Conservation (phyloP, 805 yeast species). For the Dipodascopsis uninucleata region DNA sequence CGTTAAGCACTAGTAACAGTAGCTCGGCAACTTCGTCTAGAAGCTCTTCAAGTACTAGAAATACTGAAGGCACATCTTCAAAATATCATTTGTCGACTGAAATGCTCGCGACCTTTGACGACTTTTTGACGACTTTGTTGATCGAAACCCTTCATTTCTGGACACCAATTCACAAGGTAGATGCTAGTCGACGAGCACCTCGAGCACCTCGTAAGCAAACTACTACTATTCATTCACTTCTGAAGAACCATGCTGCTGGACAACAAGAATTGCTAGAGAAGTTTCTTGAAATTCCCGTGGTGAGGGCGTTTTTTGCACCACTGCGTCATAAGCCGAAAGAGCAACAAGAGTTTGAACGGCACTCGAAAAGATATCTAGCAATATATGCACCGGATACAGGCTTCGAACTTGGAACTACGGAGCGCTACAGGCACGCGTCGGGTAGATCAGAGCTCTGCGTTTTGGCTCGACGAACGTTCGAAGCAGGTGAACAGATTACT, state of each 20-base stretch:
- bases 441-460: slow-evolving; percentile 41
- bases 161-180: slow-evolving; percentile 22
- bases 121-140: slow-evolving; percentile 19
- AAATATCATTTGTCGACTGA: slow-evolving; percentile 18
- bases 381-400: slow-evolving; percentile 40
- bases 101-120: slow-evolving; percentile 21
- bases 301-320: slow-evolving; percentile 11
- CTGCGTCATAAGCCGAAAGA: slow-evolving; percentile 12
- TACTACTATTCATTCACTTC: slow-evolving; percentile 9
- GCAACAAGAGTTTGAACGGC: slow-evolving; percentile 38
- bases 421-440: slow-evolving; percentile 38
- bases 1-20: too few relatives aligned
- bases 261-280: slow-evolving; percentile 2
- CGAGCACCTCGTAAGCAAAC: slow-evolving; percentile 12
- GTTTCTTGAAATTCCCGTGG: slow-evolving; percentile 9
- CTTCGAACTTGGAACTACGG: slow-evolving; percentile 44
- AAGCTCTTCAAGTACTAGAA: too few relatives aligned
- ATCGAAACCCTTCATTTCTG: slow-evolving; percentile 23
- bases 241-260: background rate
- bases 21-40: too few relatives aligned
- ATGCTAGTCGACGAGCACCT: slow-evolving; percentile 16
- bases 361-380: slow-evolving; percentile 39
- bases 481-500: slow-evolving; percentile 37
- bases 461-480: slow-evolving; percentile 37
- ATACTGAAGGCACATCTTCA: too few relatives aligned